Evolutionary conservation across 352 stramenopile genomes (phyloP).

Genomic region (Phytopythium delawarense): DNA sequence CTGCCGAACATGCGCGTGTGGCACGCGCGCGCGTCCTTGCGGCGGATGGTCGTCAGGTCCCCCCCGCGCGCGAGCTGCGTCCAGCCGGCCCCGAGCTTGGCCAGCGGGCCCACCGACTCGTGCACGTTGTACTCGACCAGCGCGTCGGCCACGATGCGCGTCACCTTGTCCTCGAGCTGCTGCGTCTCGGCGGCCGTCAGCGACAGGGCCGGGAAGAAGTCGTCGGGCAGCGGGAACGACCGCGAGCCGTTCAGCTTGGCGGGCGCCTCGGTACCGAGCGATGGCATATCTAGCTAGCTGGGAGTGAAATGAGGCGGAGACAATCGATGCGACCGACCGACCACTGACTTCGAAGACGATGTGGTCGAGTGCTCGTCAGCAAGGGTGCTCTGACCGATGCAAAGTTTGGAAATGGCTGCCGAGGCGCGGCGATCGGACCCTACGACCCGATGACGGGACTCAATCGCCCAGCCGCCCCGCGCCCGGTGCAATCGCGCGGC

Average conservation of each 20-base stretch:
- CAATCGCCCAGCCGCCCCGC: background rate
- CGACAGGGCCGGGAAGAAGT: slow-evolving; percentile 32
- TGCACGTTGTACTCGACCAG: slow-evolving; percentile 28
- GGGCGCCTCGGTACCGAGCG: background rate
- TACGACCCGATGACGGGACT: background rate
- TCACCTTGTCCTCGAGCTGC: slow-evolving; percentile 22
- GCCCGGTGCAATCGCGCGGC: background rate
- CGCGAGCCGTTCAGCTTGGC: background rate
- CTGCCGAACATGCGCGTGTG: slow-evolving; percentile 53
- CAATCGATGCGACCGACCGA: too few relatives aligned
- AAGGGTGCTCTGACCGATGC: background rate
- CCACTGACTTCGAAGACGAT: too few relatives aligned
- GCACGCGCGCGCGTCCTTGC: slow-evolving; percentile 16
- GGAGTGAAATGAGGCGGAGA: too few relatives aligned
- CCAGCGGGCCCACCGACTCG: slow-evolving; percentile 17
- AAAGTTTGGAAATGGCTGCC: slow-evolving; percentile 1
- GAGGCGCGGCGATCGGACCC: background rate
- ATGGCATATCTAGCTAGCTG: background rate
- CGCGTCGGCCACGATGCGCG: slow-evolving; percentile 16
- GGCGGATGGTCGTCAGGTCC: slow-evolving; percentile 25
- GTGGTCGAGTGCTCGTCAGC: too few relatives aligned
- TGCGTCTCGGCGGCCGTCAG: slow-evolving; percentile 29
- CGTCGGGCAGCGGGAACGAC: slow-evolving; percentile 34
- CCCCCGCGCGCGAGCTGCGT: slow-evolving; percentile 22
- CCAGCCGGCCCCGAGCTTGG: slow-evolving; percentile 12